Evolutionary conservation across 371 early-diverging fungal genomes (phyloP).

Genomic region (Mortierella sp.): DNA sequence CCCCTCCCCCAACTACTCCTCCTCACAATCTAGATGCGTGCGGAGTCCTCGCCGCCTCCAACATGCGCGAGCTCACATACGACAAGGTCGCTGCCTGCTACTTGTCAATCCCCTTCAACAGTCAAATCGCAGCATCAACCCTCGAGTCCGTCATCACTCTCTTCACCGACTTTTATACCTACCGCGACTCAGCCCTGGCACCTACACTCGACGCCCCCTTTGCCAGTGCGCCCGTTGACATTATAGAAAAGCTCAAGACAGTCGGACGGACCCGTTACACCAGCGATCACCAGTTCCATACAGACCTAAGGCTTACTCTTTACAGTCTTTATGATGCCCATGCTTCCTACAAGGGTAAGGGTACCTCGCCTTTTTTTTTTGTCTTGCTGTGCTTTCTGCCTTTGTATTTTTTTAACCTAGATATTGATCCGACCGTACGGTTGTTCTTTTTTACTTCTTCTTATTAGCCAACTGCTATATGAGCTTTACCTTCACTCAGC

Average conservation of each 20-base stretch:
- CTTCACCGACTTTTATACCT: neutral
- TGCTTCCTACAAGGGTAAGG: neutral
- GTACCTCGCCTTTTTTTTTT: no score
- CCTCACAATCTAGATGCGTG: no score
- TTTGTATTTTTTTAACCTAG: no score
- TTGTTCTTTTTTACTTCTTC: no score
- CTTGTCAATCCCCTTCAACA: neutral
- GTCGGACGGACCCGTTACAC: slow-evolving; percentile 7
- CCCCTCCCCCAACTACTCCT: no score
- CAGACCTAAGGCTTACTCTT: neutral
- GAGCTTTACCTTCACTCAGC: no score
- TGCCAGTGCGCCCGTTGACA: neutral
- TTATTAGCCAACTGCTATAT: no score
- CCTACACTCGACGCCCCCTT: neutral
- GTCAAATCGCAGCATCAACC: neutral
- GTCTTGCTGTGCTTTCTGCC: no score
- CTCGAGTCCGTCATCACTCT: neutral
- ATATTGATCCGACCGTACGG: no score
- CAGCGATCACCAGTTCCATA: slow-evolving; percentile 17
- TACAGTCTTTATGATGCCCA: slow-evolving; percentile 18
- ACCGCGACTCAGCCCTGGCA: neutral
- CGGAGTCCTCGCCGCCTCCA: no score
- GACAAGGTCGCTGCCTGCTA: neutral
- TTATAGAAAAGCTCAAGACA: neutral
- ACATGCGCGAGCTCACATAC: neutral